A percentile compares a stretch with the other conserved stretches of the same genome.
These are phyloP conservation scores for Ascochyta clinopodiicola DNA, from an alignment of 2,329 filamentous ascomycete genomes.

Conservation along the genomic window DNA sequence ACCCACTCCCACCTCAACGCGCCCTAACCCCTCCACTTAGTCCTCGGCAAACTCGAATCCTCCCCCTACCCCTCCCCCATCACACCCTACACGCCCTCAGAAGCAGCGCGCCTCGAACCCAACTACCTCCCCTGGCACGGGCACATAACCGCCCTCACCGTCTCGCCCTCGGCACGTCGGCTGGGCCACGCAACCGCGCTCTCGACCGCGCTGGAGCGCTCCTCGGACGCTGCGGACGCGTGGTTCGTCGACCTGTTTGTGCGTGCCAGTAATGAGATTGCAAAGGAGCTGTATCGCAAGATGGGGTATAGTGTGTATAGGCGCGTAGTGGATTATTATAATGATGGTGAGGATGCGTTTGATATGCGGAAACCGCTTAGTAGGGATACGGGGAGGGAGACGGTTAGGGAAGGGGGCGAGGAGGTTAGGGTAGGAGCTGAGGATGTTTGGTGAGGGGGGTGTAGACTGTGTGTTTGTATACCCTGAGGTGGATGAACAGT, in stretches of 20 bases:
- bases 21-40: constrained; percentile 54
- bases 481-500: background rate
- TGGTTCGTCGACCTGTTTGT: constrained; percentile 99
- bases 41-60: constrained; percentile 96
- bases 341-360: constrained; percentile 92
- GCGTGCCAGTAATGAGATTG: constrained; percentile 82
- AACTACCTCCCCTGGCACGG: constrained; percentile 99
- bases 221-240: constrained; percentile 79
- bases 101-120: constrained; percentile 48
- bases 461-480: background rate
- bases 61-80: constrained; percentile 74
- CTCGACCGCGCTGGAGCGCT: constrained; percentile 80
- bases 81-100: constrained; percentile 69
- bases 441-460: constrained; percentile 74
- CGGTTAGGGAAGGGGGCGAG: constrained; percentile 83
- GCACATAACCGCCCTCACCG: constrained; percentile 94
- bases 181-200: constrained; percentile 86
- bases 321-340: constrained; percentile 90
- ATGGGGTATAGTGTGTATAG: constrained; percentile 91
- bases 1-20: background rate
- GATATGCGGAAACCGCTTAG: constrained; percentile 95
- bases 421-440: constrained; percentile 77
- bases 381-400: constrained; percentile 76
- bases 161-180: constrained; percentile 83
- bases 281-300: constrained; percentile 85